Evolutionary conservation across 2,329 filamentous ascomycete genomes (phyloP), one percentile per base, ranked within the genome.

Genomic region (Leptographium galeiforme): DNA sequence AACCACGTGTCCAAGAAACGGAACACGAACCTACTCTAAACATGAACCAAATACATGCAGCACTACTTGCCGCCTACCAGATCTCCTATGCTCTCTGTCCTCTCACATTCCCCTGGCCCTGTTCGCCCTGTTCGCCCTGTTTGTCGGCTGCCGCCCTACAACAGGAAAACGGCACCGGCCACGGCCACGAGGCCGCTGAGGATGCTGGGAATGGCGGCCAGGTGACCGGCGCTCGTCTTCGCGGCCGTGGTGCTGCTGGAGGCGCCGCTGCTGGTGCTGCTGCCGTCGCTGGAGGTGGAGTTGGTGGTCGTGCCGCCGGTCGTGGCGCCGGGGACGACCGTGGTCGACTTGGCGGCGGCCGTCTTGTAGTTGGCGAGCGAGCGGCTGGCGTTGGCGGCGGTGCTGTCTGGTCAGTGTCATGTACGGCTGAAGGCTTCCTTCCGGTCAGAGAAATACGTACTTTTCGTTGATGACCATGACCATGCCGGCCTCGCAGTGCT

Each of bases 401-500:
- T 72, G 66, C 71, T 74, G 47, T 46, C 6, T 7, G 1, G 51
- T 55, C 53, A 55, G 33, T 7, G 25, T 40, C 13, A 10, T 4
- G 1, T n/a, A 40, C 10, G 12, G 25, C n/a, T n/a, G n/a, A n/a
- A n/a, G n/a, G n/a, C n/a, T n/a, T n/a, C n/a, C n/a, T n/a, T n/a
- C n/a, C 25, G 25, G 25, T 25, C 25, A 25, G 25, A 25, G 25
- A 5, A 25, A 25, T 25, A 68, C 81, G 68, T 68, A 85, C 82
- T 84, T 74, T 69, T 79, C 79, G 68, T 90, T 89, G 64, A 89
- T 82, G 36, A 87, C 84, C 71, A 87, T 84, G 54, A 77, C 75
- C 84, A 89, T 89, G 57, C 85, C 85, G 48, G 65, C 70, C 67
- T 89, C 78, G 68, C 87, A 93, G 70, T 93, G 87, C 63, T 75